Conservation (phyloP, 495 filamentous ascomycete species). For the Pyronema domesticum region DNA sequence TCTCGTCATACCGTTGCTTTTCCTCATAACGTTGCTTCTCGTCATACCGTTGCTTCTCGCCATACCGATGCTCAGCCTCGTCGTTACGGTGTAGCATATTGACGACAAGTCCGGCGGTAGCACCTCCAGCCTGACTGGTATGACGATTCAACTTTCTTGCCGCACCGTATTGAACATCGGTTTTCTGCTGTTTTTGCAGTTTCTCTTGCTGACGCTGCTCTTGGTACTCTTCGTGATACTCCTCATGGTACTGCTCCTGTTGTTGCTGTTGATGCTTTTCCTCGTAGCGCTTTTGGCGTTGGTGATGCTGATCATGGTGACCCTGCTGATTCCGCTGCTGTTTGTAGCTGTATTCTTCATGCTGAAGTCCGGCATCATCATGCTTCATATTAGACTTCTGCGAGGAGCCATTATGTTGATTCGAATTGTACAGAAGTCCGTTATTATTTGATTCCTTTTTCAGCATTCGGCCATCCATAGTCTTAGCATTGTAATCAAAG, state of each 20-base stretch:
- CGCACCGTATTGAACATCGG: too few relatives aligned
- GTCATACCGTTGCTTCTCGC: not conserved
- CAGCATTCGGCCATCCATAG: not conserved
- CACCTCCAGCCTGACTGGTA: not conserved
- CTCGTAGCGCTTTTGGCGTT: not conserved
- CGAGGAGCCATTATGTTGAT: too few relatives aligned
- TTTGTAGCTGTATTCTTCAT: too few relatives aligned
- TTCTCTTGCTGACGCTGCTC: not conserved
- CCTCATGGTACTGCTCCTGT: not conserved
- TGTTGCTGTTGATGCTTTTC: not conserved
- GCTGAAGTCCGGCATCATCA: too few relatives aligned
- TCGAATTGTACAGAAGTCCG: too few relatives aligned
- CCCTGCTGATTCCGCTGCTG: too few relatives aligned
- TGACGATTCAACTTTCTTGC: too few relatives aligned
- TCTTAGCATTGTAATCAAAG: not conserved
- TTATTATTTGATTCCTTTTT: not conserved
- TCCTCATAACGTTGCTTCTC: too few relatives aligned
- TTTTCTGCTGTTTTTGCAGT: not conserved
- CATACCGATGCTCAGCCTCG: not conserved
- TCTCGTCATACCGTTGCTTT: not conserved
- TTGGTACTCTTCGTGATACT: not conserved
- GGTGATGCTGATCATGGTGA: too few relatives aligned
- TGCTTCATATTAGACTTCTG: too few relatives aligned
- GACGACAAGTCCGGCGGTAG: not conserved
- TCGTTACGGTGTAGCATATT: not conserved